These are phyloP conservation scores for Monosporozyma siamensis DNA, from an alignment of 805 yeast genomes.

Conservation along the genomic window DNA sequence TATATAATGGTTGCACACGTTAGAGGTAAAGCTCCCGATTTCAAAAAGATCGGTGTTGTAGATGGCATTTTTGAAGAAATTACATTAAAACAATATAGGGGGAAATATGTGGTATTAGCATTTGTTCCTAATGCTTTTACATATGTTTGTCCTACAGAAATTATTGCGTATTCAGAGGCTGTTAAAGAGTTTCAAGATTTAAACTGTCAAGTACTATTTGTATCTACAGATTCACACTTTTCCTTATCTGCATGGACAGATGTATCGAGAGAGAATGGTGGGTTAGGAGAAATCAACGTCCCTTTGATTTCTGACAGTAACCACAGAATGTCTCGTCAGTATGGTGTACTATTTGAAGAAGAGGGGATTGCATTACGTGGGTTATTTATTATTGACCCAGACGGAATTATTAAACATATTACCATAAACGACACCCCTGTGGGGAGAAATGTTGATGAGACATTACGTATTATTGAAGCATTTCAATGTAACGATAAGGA, in stretches of 20 bases:
- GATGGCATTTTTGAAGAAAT: constrained; percentile 95
- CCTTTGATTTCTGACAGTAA: constrained; percentile 95
- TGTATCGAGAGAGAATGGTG: constrained; percentile 93
- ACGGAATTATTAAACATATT: constrained; percentile 88
- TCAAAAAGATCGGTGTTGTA: constrained; percentile 94
- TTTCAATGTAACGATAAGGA: constrained; percentile 98
- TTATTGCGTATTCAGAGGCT: constrained; percentile 96
- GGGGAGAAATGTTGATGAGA: constrained; percentile 97
- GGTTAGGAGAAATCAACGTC: constrained; percentile 88
- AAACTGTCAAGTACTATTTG: constrained; percentile 83
- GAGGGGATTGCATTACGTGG: constrained; percentile 98
- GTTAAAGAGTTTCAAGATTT: constrained; percentile 79
- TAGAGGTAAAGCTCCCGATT: constrained; percentile 92
- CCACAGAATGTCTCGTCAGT: constrained; percentile 89
- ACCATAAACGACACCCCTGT: constrained; percentile 99
- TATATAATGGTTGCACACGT: constrained; percentile 89
- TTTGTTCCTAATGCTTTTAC: constrained; percentile 99
- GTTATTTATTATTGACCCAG: constrained; percentile 94
- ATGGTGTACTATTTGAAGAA: constrained; percentile 95
- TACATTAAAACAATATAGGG: constrained; percentile 88
- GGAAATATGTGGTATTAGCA: constrained; percentile 95
- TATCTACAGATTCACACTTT: constrained; percentile 98
- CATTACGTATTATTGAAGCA: constrained; percentile 94
- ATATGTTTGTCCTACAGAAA: constrained; percentile 98
- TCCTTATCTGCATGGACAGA: constrained; percentile 97